Percentiles rank a stretch among this genome's conserved stretches.
These are phyloP conservation scores for Verticillium isaacii DNA, from an alignment of 2,329 filamentous ascomycete genomes.

Conservation along the genomic window DNA sequence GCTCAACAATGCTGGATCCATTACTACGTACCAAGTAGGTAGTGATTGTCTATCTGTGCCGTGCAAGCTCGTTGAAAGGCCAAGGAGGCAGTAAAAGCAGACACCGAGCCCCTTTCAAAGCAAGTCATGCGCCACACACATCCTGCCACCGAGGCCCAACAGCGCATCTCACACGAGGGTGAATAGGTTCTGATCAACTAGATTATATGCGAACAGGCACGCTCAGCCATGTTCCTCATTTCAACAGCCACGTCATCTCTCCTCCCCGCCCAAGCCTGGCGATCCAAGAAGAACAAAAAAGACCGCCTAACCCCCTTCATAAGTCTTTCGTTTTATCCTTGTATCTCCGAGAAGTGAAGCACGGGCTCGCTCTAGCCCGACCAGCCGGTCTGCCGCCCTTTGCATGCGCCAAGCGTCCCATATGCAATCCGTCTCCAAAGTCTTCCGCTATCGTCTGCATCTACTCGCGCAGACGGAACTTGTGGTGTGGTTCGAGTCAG, in stretches of 20 bases:
- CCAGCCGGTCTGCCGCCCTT: conserved; percentile 3
- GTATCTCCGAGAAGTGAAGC: not conserved
- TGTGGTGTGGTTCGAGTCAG: not conserved
- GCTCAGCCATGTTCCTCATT: not conserved
- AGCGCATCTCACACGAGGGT: not conserved
- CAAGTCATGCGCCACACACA: not conserved
- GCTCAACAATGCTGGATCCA: no score
- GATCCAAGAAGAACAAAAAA: not conserved
- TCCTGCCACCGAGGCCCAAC: conserved; percentile 16
- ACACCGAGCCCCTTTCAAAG: not conserved
- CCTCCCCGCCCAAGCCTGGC: not conserved
- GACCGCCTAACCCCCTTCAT: not conserved
- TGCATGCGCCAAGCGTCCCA: conserved; percentile 13
- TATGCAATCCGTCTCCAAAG: conserved; percentile 8
- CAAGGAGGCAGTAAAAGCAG: no score
- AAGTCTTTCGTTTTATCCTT: not conserved
- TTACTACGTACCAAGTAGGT: no score
- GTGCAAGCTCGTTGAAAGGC: no score
- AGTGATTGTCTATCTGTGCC: no score
- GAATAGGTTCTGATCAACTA: no score
- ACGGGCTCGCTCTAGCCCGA: not conserved
- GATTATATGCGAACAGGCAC: not conserved
- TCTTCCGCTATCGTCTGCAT: conserved; percentile 2
- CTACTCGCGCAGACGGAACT: conserved; percentile 7
- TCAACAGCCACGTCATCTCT: not conserved